Evolutionary conservation across 177 flowering plant species (phyloP), one percentile per base, ranked within the genome.

Genomic region (Vitis hybrid): DNA sequence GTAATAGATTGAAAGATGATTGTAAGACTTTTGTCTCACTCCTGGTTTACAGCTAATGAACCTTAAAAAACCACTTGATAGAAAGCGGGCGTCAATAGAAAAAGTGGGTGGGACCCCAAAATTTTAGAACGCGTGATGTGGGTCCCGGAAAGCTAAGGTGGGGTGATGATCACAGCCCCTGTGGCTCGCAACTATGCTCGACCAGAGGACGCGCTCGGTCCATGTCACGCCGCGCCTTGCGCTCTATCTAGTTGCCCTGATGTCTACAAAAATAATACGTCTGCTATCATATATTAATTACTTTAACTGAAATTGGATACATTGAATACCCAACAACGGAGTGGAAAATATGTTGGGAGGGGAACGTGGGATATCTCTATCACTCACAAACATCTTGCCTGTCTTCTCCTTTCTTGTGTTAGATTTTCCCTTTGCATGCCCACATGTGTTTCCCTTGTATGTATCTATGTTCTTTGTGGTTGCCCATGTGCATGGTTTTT

Each of bases 1-100:
- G 30, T 26, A 26, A 26, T 26, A 26, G 30, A 26, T 26, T 26
- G 30, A 26, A 26, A 26, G 30, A 26, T 26, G 32, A 50, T 59
- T 51, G 12, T 10, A 48, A 58, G 17, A 8, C 2, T 4, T 59
- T 48, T 59, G 62, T 70, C 74, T 54, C 32, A 0, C 12, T 62
- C 52, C 59, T 76, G 79, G 79, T 34, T 71, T 71, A 76, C 79
- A 76, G 79, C 79, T 76, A 63, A 74, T 26, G 30, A 26, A 26
- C 30, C 30, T 26, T 26, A 26, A 26, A 26, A 26, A 26, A 26
- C 30, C 30, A 26, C 30, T 26, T 26, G 30, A 26, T 3, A 26
- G 30, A 26, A 26, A 26, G 30, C 4, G 30, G 30, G 30, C 30
- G 48, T 34, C 32, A 59, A 59, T 32, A 21, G 40, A 60, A 17